phyloP scores from a whole-genome alignment of 2,329 filamentous ascomycete species.

The Coniochaeta pulveracea region DNA sequence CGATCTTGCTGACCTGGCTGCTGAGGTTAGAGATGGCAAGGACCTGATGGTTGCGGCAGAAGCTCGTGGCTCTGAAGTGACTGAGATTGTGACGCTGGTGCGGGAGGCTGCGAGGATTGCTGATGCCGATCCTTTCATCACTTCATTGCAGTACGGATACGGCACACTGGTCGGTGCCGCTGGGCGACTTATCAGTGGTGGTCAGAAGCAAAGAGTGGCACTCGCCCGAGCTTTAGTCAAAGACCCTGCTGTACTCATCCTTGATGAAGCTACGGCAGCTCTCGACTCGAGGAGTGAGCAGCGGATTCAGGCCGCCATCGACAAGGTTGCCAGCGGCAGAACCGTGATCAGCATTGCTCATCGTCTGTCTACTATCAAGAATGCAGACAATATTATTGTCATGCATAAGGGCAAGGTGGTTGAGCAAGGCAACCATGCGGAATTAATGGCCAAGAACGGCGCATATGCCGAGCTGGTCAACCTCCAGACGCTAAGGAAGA shows the following conservation, averaged over 20 bases:
- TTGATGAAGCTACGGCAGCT: constrained; percentile 52
- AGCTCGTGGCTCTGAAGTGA: constrained; percentile 10
- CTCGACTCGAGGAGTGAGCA: constrained; percentile 47
- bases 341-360: constrained; percentile 54
- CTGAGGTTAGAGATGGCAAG: constrained; percentile 16
- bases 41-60: constrained; percentile 12
- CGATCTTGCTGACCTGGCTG: constrained; percentile 31
- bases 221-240: constrained; percentile 46
- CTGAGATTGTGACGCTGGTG: constrained; percentile 33
- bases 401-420: constrained; percentile 41
- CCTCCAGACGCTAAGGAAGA: constrained; percentile 12
- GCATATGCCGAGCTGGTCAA: constrained; percentile 13
- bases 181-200: constrained; percentile 44
- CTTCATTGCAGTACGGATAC: constrained; percentile 39
- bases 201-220: constrained; percentile 49
- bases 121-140: constrained; percentile 45
- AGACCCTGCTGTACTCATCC: constrained; percentile 43
- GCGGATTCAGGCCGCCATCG: constrained; percentile 38
- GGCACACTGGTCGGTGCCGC: constrained; percentile 39
- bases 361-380: constrained; percentile 38
- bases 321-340: constrained; percentile 29
- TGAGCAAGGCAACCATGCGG: constrained; percentile 42
- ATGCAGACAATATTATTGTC: constrained; percentile 51
- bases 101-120: constrained; percentile 38
- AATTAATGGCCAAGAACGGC: constrained; percentile 7